Percentiles rank a stretch among this genome's conserved stretches.
Evolutionary conservation across 1,139 yeast genomes (phyloP).

Genomic region (Candida sp.): DNA sequence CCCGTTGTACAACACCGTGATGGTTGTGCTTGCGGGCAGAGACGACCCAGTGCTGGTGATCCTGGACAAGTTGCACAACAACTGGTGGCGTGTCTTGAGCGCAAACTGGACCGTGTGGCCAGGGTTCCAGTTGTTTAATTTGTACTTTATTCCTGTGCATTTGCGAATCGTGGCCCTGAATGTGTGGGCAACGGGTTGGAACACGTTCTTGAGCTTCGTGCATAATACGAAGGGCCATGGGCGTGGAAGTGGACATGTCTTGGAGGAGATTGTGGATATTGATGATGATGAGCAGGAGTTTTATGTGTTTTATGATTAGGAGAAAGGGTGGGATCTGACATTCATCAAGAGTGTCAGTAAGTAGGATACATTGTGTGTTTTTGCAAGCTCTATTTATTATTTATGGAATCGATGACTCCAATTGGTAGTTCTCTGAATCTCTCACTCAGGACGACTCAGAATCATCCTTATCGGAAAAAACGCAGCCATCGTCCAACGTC

Average conservation of each 20-base stretch:
- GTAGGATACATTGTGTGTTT: too few relatives aligned
- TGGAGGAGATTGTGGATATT: conserved; percentile 47
- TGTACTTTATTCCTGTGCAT: conserved; percentile 45
- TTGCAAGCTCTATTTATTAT: too few relatives aligned
- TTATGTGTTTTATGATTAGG: conserved; percentile 29
- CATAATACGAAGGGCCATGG: conserved; percentile 52
- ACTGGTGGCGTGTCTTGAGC: conserved; percentile 48
- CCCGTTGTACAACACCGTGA: conserved; percentile 47
- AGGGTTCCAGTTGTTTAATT: conserved; percentile 40
- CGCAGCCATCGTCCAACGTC: too few relatives aligned
- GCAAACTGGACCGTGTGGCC: conserved; percentile 54
- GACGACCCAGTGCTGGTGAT: conserved; percentile 40
- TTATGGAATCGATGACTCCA: too few relatives aligned
- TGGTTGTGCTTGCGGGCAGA: conserved; percentile 42
- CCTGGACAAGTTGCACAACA: conserved; percentile 34
- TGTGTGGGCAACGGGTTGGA: conserved; percentile 50
- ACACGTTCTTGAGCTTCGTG: conserved; percentile 46
- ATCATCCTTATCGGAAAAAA: too few relatives aligned
- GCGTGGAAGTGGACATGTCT: conserved; percentile 35
- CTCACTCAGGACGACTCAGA: too few relatives aligned
- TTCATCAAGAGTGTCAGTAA: too few relatives aligned
- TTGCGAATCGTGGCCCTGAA: conserved; percentile 43
- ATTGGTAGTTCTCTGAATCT: too few relatives aligned
- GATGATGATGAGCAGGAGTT: conserved; percentile 34
- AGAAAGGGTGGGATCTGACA: too few relatives aligned